These are phyloP conservation scores for Naganishia cerealis DNA, from an alignment of 1,284 basidiomycete genomes.

Conservation along the genomic window DNA sequence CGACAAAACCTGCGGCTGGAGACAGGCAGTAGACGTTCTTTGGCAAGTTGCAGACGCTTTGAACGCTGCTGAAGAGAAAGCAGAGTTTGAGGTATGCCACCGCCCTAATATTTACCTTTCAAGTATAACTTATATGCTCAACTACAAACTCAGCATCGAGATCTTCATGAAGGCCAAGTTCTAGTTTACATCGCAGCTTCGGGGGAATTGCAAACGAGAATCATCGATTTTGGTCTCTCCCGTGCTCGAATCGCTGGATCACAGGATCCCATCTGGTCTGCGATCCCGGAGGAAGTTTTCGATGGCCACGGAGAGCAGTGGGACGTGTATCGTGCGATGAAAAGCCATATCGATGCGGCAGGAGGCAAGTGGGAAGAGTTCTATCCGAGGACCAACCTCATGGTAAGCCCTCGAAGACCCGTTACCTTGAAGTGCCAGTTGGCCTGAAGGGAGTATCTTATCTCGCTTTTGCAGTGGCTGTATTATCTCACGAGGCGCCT, in stretches of 20 bases:
- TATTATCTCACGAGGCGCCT: slow-evolving; percentile 46
- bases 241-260: slow-evolving; percentile 61
- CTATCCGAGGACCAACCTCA: slow-evolving; percentile 78
- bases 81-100: slow-evolving; percentile 77
- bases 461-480: slow-evolving; percentile 44
- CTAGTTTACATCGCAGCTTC: slow-evolving; percentile 61
- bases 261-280: slow-evolving; percentile 33
- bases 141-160: slow-evolving; percentile 71
- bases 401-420: slow-evolving; percentile 63
- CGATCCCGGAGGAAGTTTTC: slow-evolving; percentile 74
- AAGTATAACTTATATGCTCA: neutral
- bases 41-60: slow-evolving; percentile 82
- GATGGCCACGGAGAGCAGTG: slow-evolving; percentile 87
- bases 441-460: slow-evolving; percentile 26
- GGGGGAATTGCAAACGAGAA: slow-evolving; percentile 69
- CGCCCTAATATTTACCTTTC: neutral
- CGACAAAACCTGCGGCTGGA: slow-evolving; percentile 65
- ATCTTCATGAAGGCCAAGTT: slow-evolving; percentile 97
- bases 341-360: slow-evolving; percentile 58
- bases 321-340: slow-evolving; percentile 90
- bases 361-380: slow-evolving; percentile 65
- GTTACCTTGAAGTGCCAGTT: neutral
- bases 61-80: slow-evolving; percentile 71
- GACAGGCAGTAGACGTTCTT: slow-evolving; percentile 80
- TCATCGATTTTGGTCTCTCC: slow-evolving; percentile 93